phyloP scores from a whole-genome alignment of 495 filamentous ascomycete genomes.

The Durotheca rogersii region DNA sequence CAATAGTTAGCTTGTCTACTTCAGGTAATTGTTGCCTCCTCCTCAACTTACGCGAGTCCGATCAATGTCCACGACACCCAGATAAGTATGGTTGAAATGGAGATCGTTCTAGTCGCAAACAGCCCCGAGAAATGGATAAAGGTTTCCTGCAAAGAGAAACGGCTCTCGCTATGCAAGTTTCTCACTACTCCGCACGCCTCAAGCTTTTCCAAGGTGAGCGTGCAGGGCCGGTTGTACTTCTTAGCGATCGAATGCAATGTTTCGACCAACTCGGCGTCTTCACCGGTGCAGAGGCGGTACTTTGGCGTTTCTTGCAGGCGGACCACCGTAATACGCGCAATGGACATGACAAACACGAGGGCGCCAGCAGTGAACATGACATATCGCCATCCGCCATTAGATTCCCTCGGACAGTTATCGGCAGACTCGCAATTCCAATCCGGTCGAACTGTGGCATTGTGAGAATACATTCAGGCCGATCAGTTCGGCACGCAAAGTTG shows the following conservation, averaged over 20 bases:
- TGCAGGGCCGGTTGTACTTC: constrained; percentile 63
- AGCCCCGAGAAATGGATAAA: constrained; percentile 61
- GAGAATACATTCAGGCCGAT: constrained; percentile 31
- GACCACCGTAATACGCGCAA: constrained; percentile 67
- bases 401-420: constrained; percentile 57
- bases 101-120: constrained; percentile 61
- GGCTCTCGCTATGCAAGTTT: constrained; percentile 41
- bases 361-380: constrained; percentile 65
- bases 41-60: constrained; percentile 52
- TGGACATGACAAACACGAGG: constrained; percentile 64
- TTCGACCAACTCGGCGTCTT: constrained; percentile 61
- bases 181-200: constrained; percentile 50
- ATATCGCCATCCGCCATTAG: constrained; percentile 86
- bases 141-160: constrained; percentile 53
- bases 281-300: constrained; percentile 64
- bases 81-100: constrained; percentile 60
- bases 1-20: constrained; percentile 16
- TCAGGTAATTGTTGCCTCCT: neutral
- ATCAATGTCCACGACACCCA: constrained; percentile 72
- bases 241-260: constrained; percentile 61
- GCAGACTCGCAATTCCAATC: constrained; percentile 58
- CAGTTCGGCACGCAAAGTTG: constrained; percentile 17
- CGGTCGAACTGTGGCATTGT: constrained; percentile 35
- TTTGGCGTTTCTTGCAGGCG: constrained; percentile 71
- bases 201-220: constrained; percentile 62